Base-by-base conservation (phyloP, 1,139 yeast genomes). In the Hemisphaericaspora xylofermentans region DNA sequence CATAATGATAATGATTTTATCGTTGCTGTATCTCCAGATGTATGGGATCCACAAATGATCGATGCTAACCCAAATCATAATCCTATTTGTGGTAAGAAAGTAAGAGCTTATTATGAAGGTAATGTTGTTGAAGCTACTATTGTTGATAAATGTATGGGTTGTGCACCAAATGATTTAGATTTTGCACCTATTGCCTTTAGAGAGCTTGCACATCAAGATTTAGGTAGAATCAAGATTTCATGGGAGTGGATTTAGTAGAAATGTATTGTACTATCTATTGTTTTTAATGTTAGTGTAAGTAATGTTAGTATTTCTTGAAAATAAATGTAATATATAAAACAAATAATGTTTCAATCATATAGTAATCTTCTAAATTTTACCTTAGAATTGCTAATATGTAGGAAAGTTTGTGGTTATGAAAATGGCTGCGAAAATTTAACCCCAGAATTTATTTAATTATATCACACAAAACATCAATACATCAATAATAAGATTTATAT, bases 1-100 rank as follows among this genome's bases (percentile, higher is more conserved):
- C 71, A 60, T 63, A 40, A 64, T 24, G 80, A 72, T 49, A 34
- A 67, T 18, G 86, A 82, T 52, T 61, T 59, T 49, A 71, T 81
- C 49, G 72, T 66, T 26, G 77, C 76, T 31, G 55, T 71, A 38
- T 66, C 75, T 24, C 64, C 65, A 43, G 50, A 54, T 35, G 54
- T 68, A 43, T 71, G 54, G 45, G 68, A 68, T 45, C 52, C 59
- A 35, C 53, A 62, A 44, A 57, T 58, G 40, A 57, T 60, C 17
- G 55, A 56, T 43, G 65, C 62, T 31, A 68, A 71, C 57, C 67
- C 76, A 13, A 71, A 71, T 61, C 51, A 61, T 43, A 71, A 71
- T 57, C 60, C 72, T 31, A 58, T 66, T 49, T 72, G 78, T 53
- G 76, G 75, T 21, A 63, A 58, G 47, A 65, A 69, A 46, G 66